Conservation (phyloP, 352 stramenopile species). For the Saprolegnia parasitica region DNA sequence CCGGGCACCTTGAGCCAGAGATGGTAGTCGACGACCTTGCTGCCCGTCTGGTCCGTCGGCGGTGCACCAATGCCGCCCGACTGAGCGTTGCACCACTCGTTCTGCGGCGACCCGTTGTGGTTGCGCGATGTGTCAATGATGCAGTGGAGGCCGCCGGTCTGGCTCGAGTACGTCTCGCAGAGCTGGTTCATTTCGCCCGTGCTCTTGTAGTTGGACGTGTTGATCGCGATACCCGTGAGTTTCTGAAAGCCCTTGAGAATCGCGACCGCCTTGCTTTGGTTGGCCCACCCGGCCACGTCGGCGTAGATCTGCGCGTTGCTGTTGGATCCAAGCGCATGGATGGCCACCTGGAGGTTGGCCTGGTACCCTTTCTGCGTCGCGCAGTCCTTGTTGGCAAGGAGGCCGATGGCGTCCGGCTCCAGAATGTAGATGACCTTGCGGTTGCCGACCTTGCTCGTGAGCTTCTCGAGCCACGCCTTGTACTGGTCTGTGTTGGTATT, state of each 20-base stretch:
- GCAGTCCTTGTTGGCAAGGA: slow-evolving; percentile 43
- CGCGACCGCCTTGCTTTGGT: slow-evolving; percentile 34
- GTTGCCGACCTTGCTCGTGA: slow-evolving; percentile 40
- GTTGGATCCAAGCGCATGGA: slow-evolving; percentile 44
- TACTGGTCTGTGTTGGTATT: slow-evolving; percentile 47
- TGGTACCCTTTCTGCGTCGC: slow-evolving; percentile 39
- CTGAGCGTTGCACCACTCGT: slow-evolving; percentile 46
- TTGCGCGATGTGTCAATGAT: slow-evolving; percentile 46
- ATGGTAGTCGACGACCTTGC: slow-evolving; percentile 35
- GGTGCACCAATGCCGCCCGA: slow-evolving; percentile 39
- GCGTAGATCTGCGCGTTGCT: slow-evolving; percentile 57
- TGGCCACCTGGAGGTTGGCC: slow-evolving; percentile 44
- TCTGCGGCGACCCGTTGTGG: slow-evolving; percentile 29
- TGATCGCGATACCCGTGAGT: slow-evolving; percentile 64
- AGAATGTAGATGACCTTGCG: slow-evolving; percentile 67
- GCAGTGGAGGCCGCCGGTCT: slow-evolving; percentile 35
- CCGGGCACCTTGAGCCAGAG: slow-evolving; percentile 48
- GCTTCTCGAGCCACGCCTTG: slow-evolving; percentile 39
- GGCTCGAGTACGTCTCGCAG: slow-evolving; percentile 40
- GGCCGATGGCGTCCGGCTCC: slow-evolving; percentile 53
- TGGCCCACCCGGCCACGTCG: slow-evolving; percentile 57
- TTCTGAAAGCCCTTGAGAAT: slow-evolving; percentile 28
- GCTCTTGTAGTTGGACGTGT: slow-evolving; percentile 70
- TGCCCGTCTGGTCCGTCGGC: slow-evolving; percentile 36
- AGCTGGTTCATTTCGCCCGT: slow-evolving; percentile 42